These are phyloP conservation scores for Trichoderma atrobrunneum DNA, from an alignment of 2,329 filamentous ascomycete species.

Conservation along the genomic window DNA sequence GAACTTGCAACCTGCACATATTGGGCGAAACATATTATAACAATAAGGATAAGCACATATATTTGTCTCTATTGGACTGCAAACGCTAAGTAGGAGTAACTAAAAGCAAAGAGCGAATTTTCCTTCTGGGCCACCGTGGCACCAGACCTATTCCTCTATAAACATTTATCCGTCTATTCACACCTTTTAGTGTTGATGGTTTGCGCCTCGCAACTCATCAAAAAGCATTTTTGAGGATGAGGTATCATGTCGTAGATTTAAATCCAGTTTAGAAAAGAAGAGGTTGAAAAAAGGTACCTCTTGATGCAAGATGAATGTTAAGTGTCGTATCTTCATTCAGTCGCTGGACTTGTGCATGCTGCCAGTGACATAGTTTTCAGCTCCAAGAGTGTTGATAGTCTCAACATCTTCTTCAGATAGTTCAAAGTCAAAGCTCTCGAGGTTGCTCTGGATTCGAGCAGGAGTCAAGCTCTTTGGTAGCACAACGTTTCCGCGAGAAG, in stretches of 20 bases:
- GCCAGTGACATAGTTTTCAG: slow-evolving; percentile 71
- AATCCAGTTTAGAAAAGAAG: not conserved
- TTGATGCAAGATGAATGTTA: not conserved
- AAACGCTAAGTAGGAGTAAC: not conserved
- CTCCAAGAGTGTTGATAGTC: slow-evolving; percentile 41
- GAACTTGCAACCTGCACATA: too few relatives aligned
- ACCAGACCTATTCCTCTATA: not conserved
- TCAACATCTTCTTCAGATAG: slow-evolving; percentile 61
- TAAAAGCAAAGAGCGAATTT: not conserved
- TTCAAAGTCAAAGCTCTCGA: slow-evolving; percentile 58
- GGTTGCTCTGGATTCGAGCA: slow-evolving; percentile 65
- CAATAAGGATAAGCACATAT: not conserved
- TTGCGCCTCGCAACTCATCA: not conserved
- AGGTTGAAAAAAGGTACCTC: not conserved
- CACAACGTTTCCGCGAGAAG: slow-evolving; percentile 71
- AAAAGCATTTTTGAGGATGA: not conserved
- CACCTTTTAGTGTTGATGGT: not conserved
- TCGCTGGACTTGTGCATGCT: slow-evolving; percentile 41
- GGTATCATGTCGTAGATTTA: slow-evolving; percentile 1
- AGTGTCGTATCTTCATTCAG: slow-evolving; percentile 26
- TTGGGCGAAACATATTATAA: too few relatives aligned
- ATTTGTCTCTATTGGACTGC: not conserved
- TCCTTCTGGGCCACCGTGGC: not conserved
- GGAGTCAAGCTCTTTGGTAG: slow-evolving; percentile 70
- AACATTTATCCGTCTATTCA: not conserved